phyloP scores from a whole-genome alignment of 2,329 filamentous ascomycete species.

The Elsinoe batatas region DNA sequence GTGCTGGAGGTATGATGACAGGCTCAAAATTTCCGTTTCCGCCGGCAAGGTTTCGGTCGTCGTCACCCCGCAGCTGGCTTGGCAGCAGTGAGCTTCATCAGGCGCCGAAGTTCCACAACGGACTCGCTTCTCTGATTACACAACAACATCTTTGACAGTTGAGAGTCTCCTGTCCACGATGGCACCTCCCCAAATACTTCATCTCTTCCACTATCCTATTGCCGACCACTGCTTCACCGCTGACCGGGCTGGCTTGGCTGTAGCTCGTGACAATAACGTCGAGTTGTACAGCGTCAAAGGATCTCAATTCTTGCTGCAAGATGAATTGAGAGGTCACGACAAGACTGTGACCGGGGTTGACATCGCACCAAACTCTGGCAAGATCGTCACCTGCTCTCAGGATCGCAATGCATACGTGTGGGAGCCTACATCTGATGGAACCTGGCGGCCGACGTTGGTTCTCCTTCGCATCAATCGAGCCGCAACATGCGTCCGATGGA shows the following conservation, averaged over 20 bases:
- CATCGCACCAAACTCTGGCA: conserved; percentile 80
- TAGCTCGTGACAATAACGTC: conserved; percentile 80
- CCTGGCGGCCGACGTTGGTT: conserved; percentile 95
- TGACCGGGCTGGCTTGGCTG: conserved; percentile 78
- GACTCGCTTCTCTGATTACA: not conserved
- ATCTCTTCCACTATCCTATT: conserved; percentile 93
- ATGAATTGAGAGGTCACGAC: conserved; percentile 92
- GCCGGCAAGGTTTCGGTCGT: not conserved
- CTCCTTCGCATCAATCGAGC: conserved; percentile 94
- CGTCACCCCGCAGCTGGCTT: not conserved
- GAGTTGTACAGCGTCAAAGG: conserved; percentile 74
- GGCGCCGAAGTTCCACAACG: not conserved
- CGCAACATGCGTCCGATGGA: conserved; percentile 95
- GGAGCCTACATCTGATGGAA: conserved; percentile 77
- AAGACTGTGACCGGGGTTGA: conserved; percentile 95
- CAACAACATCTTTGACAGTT: conserved; percentile 58
- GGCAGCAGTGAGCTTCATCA: not conserved
- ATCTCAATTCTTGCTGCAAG: conserved; percentile 69
- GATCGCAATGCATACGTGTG: conserved; percentile 97
- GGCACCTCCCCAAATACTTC: conserved; percentile 82
- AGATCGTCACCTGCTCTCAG: conserved; percentile 96
- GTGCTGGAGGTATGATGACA: not conserved
- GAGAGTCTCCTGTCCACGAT: conserved; percentile 94
- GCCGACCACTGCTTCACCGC: conserved; percentile 97
- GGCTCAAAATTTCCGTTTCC: not conserved